Evolutionary conservation across 352 stramenopile genomes (phyloP).

Genomic region (Pythium rhizo-oryzae): DNA sequence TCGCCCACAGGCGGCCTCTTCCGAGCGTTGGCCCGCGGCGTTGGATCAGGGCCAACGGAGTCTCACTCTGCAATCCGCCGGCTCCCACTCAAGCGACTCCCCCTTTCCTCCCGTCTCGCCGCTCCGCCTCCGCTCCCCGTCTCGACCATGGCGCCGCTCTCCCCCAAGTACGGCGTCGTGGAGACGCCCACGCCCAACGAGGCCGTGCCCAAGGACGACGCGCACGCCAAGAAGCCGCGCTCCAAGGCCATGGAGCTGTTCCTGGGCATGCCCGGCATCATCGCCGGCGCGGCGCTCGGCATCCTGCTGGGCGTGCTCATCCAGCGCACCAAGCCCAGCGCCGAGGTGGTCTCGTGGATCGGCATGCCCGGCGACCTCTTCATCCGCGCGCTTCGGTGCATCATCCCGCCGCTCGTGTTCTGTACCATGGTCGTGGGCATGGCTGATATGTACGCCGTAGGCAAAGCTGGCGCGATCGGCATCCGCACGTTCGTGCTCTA

Average conservation of each 20-base stretch:
- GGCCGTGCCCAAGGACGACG: constrained; percentile 31
- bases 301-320: constrained; percentile 19
- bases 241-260: constrained; percentile 23
- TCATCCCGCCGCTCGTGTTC: constrained; percentile 50
- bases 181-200: constrained; percentile 8
- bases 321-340: constrained; percentile 8
- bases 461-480: constrained; percentile 38
- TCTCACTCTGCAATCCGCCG: no score
- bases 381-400: constrained; percentile 46
- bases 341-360: constrained; percentile 36
- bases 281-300: constrained; percentile 24
- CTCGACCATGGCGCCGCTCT: neutral
- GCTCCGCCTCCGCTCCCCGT: neutral
- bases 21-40: no score
- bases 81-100: no score
- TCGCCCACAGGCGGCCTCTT: no score
- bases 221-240: constrained; percentile 32
- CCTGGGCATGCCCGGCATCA: constrained; percentile 27
- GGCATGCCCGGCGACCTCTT: constrained; percentile 44
- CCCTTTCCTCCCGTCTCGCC: no score
- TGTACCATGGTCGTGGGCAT: constrained; percentile 39
- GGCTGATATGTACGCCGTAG: constrained; percentile 39
- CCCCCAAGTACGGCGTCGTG: constrained; percentile 16
- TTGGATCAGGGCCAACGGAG: no score
- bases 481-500: constrained; percentile 36